Evolutionary conservation across 169 alveolate genomes (phyloP), one percentile per base, ranked within the genome.

Genomic region (Amoebophrya sp.): DNA sequence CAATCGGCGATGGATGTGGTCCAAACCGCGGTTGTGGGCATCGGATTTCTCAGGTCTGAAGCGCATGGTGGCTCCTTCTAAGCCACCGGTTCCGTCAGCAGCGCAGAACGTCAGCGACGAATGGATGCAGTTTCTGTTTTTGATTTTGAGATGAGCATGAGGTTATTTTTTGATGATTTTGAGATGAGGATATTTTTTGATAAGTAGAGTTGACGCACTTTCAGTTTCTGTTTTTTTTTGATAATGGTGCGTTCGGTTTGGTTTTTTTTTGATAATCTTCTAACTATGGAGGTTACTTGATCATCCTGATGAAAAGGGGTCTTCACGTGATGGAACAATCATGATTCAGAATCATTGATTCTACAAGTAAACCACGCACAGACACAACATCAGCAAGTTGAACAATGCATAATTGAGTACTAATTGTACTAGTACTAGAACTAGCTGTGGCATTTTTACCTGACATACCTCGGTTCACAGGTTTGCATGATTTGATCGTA

Each of bases 61-160:
- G 36, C 83, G 83, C 83, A 65, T 65, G 36, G 83, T 65, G 83
- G 83, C 83, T 6, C 83, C 83, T 65, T 65, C 83, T 26, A 65
- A 26, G 10, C 83, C 83, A 6, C 83, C 83, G 33, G 83, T 65
- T 1, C 83, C 83, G 83, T 65, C 83, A 36, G 18, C 38, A 26
- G 18, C 2, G 83, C n/a, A 26, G 83, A 26, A 65, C 33, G 83
- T 65, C 36, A 65, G 83, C 10, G 83, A 65, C 36, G 83, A 65
- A 36, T 65, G 83, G 83, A 65, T 65, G 83, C 83, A 65, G 83
- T 65, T 65, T 1, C 83, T 65, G 83, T 12, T 26, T 26, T 6
- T 29, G 83, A 26, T 26, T 29, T 65, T 6, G 83, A 26, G n/a
- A 26, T 65, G n/a, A 23, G 76, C n/a, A 14, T 23, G 76, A 14